phyloP scores from a whole-genome alignment of 768 basidiomycete genomes.

The Mycena indigotica region DNA sequence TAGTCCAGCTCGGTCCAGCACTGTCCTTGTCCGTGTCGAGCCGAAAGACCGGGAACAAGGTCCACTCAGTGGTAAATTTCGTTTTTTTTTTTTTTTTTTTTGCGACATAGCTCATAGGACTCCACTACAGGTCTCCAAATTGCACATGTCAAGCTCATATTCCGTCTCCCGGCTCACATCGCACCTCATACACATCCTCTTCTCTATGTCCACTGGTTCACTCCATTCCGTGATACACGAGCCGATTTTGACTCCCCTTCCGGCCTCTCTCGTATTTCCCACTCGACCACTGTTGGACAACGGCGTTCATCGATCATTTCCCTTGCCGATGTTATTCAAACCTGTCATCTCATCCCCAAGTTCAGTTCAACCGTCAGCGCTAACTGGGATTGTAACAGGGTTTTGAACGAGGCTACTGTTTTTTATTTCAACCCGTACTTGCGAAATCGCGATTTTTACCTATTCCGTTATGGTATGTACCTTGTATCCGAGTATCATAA shows the following conservation, averaged over 20 bases:
- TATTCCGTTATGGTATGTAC: background rate
- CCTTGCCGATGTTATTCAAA: background rate
- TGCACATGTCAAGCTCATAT: background rate
- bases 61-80: background rate
- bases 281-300: background rate
- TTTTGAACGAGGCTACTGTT: background rate
- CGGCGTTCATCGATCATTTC: background rate
- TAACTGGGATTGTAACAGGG: background rate
- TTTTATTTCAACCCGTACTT: background rate
- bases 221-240: background rate
- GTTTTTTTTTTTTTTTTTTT: background rate
- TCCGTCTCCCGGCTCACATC: background rate
- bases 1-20: background rate
- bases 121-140: background rate
- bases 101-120: background rate
- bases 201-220: background rate
- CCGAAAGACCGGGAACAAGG: background rate
- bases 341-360: background rate
- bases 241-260: background rate
- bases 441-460: background rate
- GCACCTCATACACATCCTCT: background rate
- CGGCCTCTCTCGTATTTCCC: background rate
- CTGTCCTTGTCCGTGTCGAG: background rate
- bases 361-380: background rate
- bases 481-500: background rate